Evolutionary conservation across 768 basidiomycete genomes (phyloP), one percentile per base, ranked within the genome.

Genomic region (Boletus speciosus): DNA sequence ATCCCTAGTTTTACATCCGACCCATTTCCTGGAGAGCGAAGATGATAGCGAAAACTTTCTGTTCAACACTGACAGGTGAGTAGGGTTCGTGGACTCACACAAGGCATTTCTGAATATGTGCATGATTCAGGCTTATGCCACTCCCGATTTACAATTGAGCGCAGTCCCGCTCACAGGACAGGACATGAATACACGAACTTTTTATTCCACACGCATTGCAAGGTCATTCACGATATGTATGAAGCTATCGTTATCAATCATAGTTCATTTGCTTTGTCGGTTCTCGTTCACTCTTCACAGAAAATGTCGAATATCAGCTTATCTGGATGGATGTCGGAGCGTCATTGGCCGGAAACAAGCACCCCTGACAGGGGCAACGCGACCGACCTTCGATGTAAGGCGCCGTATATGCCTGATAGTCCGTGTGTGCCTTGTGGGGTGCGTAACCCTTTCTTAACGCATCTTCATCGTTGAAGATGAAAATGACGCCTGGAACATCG

Each of bases 41-140:
- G 93, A 96, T 66, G 77, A 83, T 1, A 86, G 88, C 6, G 88
- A 95, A 60, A 98, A 98, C 68, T 96, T 97, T 75, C 73, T 97
- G 56, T 96, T 96, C 73, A 91, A 90, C 64, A 82, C 91, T 29
- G 94, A 96, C 65, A 79, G 81, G 88, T 86, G 58, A 55, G 78
- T 67, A 31, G 10, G 10, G 11, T 42, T 39, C 32, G 40, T 35
- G 35, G 15, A 15, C 34, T 44, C 19, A 3, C 41, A 37, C 14
- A 39, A 25, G 23, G 6, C 52, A 15, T 42, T 51, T 21, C 41
- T 68, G n/a, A 61, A 40, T 19, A 43, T 32, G 32, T 9, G 15
- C 21, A 32, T 50, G 7, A 31, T 19, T 52, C 31, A 70, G 89
- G 61, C 59, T 92, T 49, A 61, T 90, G 61, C 90, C 90, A 1